A percentile compares a stretch with the other conserved stretches of the same genome.
phyloP scores from a whole-genome alignment of 169 alveolate species.

The Cryptosporidium viatorum region DNA sequence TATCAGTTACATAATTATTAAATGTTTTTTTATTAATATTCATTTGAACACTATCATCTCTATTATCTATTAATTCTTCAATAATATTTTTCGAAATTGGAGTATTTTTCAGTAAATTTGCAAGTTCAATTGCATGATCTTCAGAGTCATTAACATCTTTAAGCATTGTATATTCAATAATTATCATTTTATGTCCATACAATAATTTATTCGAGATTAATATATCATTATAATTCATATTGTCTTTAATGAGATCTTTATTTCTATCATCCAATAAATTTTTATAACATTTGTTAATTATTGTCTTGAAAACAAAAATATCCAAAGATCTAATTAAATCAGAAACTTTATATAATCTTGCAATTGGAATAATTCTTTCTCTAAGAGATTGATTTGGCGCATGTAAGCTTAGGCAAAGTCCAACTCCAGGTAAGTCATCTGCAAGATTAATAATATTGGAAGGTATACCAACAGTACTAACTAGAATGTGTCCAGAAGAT shows the following conservation, averaged over 20 bases:
- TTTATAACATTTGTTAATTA: conserved; percentile 35
- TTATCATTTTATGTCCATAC: conserved; percentile 59
- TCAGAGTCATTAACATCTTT: conserved; percentile 76
- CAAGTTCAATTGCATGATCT: conserved; percentile 76
- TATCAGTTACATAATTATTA: background rate
- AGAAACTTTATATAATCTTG: conserved; percentile 68
- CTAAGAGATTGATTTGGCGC: conserved; percentile 78
- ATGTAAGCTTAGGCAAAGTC: conserved; percentile 78
- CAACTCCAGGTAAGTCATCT: conserved; percentile 78
- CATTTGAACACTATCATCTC: conserved; percentile 4
- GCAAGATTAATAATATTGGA: conserved; percentile 75
- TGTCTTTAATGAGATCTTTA: conserved; percentile 9
- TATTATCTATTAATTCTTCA: conserved; percentile 3
- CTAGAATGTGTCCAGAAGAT: conserved; percentile 69
- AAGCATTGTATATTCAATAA: conserved; percentile 78
- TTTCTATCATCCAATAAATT: conserved; percentile 40
- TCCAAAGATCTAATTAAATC: conserved; percentile 76
- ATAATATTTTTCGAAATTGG: conserved; percentile 39
- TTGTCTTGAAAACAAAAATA: conserved; percentile 47
- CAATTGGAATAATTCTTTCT: conserved; percentile 75
- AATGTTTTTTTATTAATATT: background rate
- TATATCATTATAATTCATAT: conserved; percentile 29
- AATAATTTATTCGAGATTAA: conserved; percentile 25
- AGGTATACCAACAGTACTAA: conserved; percentile 80
- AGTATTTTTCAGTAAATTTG: conserved; percentile 65